Percentiles rank a stretch among this genome's conserved stretches.
Evolutionary conservation across 169 alveolate species (phyloP).

Genomic region (Cyclospora cayetanensis): DNA sequence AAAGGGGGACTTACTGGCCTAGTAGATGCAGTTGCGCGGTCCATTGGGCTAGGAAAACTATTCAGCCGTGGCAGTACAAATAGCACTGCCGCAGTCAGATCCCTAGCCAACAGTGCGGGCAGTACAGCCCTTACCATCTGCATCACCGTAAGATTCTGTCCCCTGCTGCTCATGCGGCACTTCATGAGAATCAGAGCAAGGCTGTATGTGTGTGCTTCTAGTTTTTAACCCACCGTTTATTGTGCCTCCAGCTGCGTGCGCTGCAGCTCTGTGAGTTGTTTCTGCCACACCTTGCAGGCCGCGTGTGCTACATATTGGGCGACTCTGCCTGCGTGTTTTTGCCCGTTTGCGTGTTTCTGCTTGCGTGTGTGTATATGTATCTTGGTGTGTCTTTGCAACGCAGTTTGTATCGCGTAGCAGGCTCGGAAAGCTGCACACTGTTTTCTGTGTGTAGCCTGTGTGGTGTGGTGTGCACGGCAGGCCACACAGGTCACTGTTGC

Average conservation of each 20-base stretch:
- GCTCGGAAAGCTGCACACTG: neutral
- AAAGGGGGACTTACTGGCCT: neutral
- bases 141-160: constrained; percentile 49
- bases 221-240: too few relatives aligned
- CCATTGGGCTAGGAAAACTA: constrained; percentile 16
- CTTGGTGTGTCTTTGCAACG: neutral
- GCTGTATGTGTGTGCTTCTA: too few relatives aligned
- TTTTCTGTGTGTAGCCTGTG: too few relatives aligned
- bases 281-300: too few relatives aligned
- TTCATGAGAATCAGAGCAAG: neutral
- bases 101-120: constrained; percentile 74
- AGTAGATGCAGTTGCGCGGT: constrained; percentile 9
- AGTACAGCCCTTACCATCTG: constrained; percentile 73
- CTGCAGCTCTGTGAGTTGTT: neutral
- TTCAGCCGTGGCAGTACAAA: constrained; percentile 6
- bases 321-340: too few relatives aligned
- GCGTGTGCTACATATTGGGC: too few relatives aligned
- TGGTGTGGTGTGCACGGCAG: neutral
- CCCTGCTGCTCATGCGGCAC: neutral
- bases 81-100: constrained; percentile 1
- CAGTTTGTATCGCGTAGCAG: neutral
- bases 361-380: neutral
- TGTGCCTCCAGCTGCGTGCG: neutral
- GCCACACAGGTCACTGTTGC: constrained; percentile 88
- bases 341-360: too few relatives aligned